These are phyloP conservation scores for Flaveria ramosissima DNA, from an alignment of 129 eudicot species.

Conservation along the genomic window DNA sequence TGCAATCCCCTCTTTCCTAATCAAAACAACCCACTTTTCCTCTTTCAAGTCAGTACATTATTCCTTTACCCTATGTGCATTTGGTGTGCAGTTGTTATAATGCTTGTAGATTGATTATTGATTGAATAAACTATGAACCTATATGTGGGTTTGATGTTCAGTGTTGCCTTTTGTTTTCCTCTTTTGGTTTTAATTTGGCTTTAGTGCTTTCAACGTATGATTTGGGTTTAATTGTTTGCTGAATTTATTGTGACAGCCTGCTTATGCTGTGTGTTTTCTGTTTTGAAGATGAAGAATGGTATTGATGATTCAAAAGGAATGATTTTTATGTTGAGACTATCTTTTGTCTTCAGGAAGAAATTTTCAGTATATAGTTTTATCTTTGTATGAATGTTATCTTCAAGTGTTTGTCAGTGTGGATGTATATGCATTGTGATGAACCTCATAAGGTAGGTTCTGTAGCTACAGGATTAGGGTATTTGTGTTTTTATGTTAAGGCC, in stretches of 20 bases:
- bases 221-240: conserved; percentile 1
- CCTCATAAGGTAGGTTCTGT: conserved; percentile 4
- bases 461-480: conserved; percentile 4
- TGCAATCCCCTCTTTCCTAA: conserved; percentile 17
- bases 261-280: not conserved
- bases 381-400: not conserved
- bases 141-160: not conserved
- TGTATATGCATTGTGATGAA: not conserved
- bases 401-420: not conserved
- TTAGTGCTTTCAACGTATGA: not conserved
- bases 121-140: not conserved
- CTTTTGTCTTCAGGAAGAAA: too few relatives aligned
- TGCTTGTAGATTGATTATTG: conserved; percentile 7
- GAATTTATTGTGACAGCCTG: not conserved
- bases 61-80: too few relatives aligned
- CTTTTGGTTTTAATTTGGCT: not conserved
- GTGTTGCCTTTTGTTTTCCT: not conserved
- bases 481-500: not conserved
- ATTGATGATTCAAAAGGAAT: not conserved
- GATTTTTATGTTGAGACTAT: not conserved
- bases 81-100: too few relatives aligned
- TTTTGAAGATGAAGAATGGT: conserved; percentile 1
- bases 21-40: conserved; percentile 16
- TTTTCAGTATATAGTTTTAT: not conserved
- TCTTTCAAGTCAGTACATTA: conserved; percentile 19